A percentile compares a stretch with the other conserved stretches of the same genome.
These are phyloP conservation scores for Lichtheimia corymbifera DNA, from an alignment of 371 early-diverging fungal genomes.

Conservation along the genomic window DNA sequence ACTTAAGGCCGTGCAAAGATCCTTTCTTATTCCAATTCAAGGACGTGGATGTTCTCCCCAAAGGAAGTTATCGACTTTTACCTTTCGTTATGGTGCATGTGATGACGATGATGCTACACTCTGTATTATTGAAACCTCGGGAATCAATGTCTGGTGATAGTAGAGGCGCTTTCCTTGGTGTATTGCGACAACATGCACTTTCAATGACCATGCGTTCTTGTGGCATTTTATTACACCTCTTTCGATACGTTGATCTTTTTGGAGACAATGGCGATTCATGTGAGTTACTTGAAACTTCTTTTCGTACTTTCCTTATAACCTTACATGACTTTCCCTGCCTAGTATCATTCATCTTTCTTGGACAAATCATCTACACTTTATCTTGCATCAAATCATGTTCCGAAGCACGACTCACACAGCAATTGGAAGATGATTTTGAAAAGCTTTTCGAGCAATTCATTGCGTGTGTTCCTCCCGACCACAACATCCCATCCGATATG, in stretches of 20 bases:
- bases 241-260: not conserved
- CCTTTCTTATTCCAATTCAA: not conserved
- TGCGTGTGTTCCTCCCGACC: too few relatives aligned
- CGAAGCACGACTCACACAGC: too few relatives aligned
- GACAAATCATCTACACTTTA: too few relatives aligned
- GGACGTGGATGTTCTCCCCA: not conserved
- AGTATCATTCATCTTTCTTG: too few relatives aligned
- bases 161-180: not conserved
- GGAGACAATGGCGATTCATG: not conserved
- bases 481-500: too few relatives aligned
- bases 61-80: not conserved
- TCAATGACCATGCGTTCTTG: not conserved
- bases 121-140: not conserved
- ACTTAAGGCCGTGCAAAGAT: not conserved
- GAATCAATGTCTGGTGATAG: not conserved
- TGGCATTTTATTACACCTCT: not conserved
- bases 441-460: too few relatives aligned
- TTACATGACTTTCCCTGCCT: too few relatives aligned
- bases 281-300: not conserved
- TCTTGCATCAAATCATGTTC: too few relatives aligned
- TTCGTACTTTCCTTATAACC: too few relatives aligned
- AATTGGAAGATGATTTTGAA: too few relatives aligned
- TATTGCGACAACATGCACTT: slow-evolving; percentile 3
- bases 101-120: not conserved
- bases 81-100: not conserved